Evolutionary conservation across 208 protist species (phyloP).

Genomic region (Strigomonas galati): DNA sequence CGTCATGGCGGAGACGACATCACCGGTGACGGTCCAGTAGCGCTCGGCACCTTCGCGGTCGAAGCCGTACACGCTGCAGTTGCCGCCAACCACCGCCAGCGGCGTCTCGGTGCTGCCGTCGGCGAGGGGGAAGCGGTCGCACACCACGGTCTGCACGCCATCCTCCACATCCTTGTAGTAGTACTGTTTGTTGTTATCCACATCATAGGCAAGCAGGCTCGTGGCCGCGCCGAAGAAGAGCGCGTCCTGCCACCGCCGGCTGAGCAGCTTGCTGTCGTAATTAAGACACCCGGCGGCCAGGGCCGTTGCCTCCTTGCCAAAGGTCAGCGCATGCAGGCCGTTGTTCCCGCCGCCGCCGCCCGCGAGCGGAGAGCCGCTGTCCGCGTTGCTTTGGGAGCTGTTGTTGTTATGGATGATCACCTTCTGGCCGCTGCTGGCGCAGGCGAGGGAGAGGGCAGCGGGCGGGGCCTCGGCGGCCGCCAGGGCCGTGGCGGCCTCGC

Average conservation of each 20-base stretch:
- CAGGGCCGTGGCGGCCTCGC: conserved; percentile 3
- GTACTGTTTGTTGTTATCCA: conserved; percentile 87
- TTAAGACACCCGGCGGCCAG: conserved; percentile 60
- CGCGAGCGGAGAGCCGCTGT: conserved; percentile 27
- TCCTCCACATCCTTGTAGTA: conserved; percentile 93
- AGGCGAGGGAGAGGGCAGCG: conserved; percentile 51
- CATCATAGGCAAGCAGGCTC: conserved; percentile 90
- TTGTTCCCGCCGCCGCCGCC: conserved; percentile 19
- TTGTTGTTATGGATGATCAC: conserved; percentile 90
- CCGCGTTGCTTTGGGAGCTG: conserved; percentile 26
- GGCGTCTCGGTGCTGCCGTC: conserved; percentile 1
- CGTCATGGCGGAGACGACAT: conserved; percentile 86
- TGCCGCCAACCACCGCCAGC: conserved; percentile 91
- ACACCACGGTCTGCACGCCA: conserved; percentile 81
- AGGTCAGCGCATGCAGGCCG: conserved; percentile 71
- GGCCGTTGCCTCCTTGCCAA: conserved; percentile 84
- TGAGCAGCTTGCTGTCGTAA: conserved; percentile 10
- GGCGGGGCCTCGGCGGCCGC: conserved; percentile 22
- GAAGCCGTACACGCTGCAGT: conserved; percentile 94
- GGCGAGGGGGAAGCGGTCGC: conserved; percentile 12
- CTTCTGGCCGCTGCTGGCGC: conserved; percentile 64
- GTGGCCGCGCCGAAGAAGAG: conserved; percentile 89
- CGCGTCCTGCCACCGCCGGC: conserved; percentile 48
- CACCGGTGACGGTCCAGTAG: conserved; percentile 94
- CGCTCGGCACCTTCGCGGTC: conserved; percentile 83